Percentiles rank a stretch among this genome's conserved stretches.
Conservation (phyloP, 2,329 filamentous ascomycete species). For the Xylariaceae sp. region DNA sequence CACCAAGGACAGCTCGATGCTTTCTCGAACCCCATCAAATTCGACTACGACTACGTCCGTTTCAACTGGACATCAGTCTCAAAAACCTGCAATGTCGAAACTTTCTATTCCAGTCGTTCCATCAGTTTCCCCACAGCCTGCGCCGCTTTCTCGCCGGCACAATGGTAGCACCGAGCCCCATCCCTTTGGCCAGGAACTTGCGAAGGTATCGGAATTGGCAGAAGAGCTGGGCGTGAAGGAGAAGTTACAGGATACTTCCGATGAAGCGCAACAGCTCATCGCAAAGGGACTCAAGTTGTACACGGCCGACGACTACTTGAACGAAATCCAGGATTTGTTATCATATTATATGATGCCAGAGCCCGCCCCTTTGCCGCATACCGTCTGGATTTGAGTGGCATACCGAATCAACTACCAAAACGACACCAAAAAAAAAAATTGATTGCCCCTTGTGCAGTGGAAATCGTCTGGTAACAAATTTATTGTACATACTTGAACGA, state of each 20-base stretch:
- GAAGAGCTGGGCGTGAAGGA: conserved; percentile 74
- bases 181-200: conserved; percentile 85
- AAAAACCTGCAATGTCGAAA: conserved; percentile 26
- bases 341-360: conserved; percentile 49
- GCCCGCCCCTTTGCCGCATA: conserved; percentile 29
- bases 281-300: conserved; percentile 67
- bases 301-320: conserved; percentile 74
- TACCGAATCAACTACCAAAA: neutral
- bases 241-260: conserved; percentile 57
- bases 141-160: conserved; percentile 26
- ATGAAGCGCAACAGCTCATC: conserved; percentile 66
- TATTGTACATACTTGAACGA: conserved; percentile 32
- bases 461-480: conserved; percentile 24
- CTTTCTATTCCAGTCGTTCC: conserved; percentile 31
- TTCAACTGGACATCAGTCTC: conserved; percentile 33
- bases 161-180: conserved; percentile 32
- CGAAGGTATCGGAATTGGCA: conserved; percentile 85
- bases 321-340: conserved; percentile 68
- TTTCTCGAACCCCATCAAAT: conserved; percentile 53
- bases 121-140: conserved; percentile 30
- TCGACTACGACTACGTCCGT: conserved; percentile 48
- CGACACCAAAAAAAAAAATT: neutral
- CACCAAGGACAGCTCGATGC: conserved; percentile 51
- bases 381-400: conserved; percentile 45
- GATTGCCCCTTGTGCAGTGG: conserved; percentile 8